Conservation (phyloP, 2,329 filamentous ascomycete species). For the Orbilia brochopaga region DNA sequence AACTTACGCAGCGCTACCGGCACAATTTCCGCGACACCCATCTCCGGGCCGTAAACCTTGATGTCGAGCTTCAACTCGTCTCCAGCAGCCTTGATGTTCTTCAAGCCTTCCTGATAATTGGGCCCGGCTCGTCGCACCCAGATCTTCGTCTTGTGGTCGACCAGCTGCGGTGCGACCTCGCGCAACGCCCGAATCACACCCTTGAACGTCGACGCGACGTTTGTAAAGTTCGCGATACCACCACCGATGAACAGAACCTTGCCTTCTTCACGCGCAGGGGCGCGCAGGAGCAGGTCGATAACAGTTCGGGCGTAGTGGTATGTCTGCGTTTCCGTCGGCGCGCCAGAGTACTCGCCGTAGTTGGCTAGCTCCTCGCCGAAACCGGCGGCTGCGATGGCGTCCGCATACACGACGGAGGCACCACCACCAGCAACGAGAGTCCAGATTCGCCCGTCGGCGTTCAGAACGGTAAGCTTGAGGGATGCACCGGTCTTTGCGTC, state of each 20-base stretch:
- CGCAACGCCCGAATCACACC: slow-evolving; percentile 96
- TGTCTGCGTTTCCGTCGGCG: slow-evolving; percentile 96
- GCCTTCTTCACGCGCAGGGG: slow-evolving; percentile 81
- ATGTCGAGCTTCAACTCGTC: slow-evolving; percentile 94
- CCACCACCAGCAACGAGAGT: slow-evolving; percentile 98
- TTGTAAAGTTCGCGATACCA: slow-evolving; percentile 99
- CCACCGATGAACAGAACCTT: slow-evolving; percentile 99
- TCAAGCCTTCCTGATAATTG: slow-evolving; percentile 99
- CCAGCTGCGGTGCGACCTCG: slow-evolving; percentile 81
- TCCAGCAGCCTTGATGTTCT: slow-evolving; percentile 98
- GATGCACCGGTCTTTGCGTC: slow-evolving; percentile 99
- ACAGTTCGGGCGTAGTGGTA: slow-evolving; percentile 99
- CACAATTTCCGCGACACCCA: slow-evolving; percentile 94
- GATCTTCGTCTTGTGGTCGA: slow-evolving; percentile 97
- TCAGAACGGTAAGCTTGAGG: slow-evolving; percentile 96
- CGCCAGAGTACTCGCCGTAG: slow-evolving; percentile 99
- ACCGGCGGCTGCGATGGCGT: slow-evolving; percentile 94
- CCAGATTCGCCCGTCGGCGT: slow-evolving; percentile 90
- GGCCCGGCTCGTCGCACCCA: slow-evolving; percentile 81
- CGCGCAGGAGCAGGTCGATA: slow-evolving; percentile 94
- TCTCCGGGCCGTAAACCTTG: slow-evolving; percentile 83
- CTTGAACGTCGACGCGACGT: slow-evolving; percentile 99
- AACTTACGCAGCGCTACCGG: slow-evolving; percentile 74
- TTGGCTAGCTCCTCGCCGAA: slow-evolving; percentile 97
- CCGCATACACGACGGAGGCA: slow-evolving; percentile 98